Percentiles rank a stretch among this genome's conserved stretches.
Conservation (phyloP, 2,329 filamentous ascomycete species). For the Pyrenochaeta sp. region DNA sequence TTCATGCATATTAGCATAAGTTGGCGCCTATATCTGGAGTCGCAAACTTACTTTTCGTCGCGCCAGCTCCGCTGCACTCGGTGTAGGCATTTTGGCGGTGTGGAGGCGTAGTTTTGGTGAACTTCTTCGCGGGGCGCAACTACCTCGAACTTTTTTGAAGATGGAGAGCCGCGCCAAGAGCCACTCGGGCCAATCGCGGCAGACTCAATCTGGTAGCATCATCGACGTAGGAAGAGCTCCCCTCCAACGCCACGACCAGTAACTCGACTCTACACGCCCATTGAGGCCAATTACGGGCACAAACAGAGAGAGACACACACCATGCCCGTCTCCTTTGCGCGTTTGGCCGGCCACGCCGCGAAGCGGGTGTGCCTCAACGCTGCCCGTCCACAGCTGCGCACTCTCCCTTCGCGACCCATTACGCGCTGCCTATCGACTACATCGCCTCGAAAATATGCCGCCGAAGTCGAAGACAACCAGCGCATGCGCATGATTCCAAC, state of each 20-base stretch:
- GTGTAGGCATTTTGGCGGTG: conserved; percentile 53
- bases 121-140: conserved; percentile 27
- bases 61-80: conserved; percentile 63
- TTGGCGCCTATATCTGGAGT: conserved; percentile 1
- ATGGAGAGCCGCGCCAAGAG: conserved; percentile 31
- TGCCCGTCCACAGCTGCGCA: conserved; percentile 56
- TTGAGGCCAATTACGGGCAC: conserved; percentile 43
- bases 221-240: conserved; percentile 35
- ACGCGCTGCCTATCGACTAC: conserved; percentile 73
- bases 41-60: conserved; percentile 65
- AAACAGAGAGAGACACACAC: conserved; percentile 45
- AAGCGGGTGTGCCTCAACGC: conserved; percentile 69
- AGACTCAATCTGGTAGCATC: conserved; percentile 38
- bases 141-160: conserved; percentile 36
- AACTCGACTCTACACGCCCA: conserved; percentile 45
- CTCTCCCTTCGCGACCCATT: conserved; percentile 53
- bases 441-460: conserved; percentile 66
- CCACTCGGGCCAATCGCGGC: conserved; percentile 38
- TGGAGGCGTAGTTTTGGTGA: conserved; percentile 14
- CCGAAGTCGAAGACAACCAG: conserved; percentile 59
- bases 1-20: conserved; percentile 21
- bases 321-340: conserved; percentile 77
- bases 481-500: conserved; percentile 71
- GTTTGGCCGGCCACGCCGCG: conserved; percentile 75
- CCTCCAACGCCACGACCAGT: conserved; percentile 43